These are phyloP conservation scores for Syzygium grande DNA, from an alignment of 345 rosid species.

Conservation along the genomic window DNA sequence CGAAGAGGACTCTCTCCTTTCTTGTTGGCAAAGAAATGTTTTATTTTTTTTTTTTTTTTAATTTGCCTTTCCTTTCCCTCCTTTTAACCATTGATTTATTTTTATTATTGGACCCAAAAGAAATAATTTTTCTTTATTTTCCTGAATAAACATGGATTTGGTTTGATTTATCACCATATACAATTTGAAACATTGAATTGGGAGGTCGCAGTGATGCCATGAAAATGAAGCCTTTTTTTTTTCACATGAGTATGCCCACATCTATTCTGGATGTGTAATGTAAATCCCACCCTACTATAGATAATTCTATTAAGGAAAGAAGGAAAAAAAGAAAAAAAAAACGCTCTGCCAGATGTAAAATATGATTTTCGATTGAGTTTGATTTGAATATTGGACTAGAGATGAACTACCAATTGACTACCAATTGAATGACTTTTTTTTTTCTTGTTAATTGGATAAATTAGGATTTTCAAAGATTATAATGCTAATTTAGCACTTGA, in stretches of 20 bases:
- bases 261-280: background rate
- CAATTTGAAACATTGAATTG: background rate
- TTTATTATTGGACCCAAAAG: no score
- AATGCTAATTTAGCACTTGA: fast-evolving
- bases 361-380: background rate
- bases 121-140: background rate
- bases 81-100: background rate
- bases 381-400: background rate
- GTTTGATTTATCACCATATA: background rate
- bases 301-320: no score
- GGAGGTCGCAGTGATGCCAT: background rate
- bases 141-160: background rate
- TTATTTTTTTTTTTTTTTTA: background rate
- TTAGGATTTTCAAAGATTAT: background rate
- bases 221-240: fast-evolving
- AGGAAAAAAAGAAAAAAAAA: no score
- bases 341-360: background rate
- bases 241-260: background rate
- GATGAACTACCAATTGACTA: fast-evolving
- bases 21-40: constrained; percentile 49
- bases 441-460: background rate
- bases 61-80: background rate
- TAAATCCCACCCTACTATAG: background rate
- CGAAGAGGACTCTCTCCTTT: constrained; percentile 16
- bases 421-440: background rate